A percentile compares a stretch with the other conserved stretches of the same genome.
phyloP scores from a whole-genome alignment of 306 rosid genomes.

The Prunus mume region DNA sequence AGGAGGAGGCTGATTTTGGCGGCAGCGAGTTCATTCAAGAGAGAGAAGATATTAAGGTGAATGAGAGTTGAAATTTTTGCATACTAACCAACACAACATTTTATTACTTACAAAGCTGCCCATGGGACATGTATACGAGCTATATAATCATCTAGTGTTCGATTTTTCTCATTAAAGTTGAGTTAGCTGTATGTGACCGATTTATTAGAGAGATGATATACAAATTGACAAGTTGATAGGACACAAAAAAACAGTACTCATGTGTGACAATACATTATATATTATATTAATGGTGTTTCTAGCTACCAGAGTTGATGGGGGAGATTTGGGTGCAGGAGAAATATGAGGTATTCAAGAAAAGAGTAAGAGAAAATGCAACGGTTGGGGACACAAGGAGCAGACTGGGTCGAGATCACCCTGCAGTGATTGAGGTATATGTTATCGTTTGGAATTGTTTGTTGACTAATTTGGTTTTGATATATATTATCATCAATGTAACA shows the following conservation, averaged over 20 bases:
- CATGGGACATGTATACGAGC: too few relatives aligned
- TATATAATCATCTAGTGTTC: too few relatives aligned
- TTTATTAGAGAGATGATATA: neutral
- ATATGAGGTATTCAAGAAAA: constrained; percentile 40
- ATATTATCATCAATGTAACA: neutral
- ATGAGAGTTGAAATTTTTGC: neutral
- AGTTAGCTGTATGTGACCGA: too few relatives aligned
- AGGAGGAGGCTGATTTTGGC: constrained; percentile 19
- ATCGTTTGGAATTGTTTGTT: too few relatives aligned
- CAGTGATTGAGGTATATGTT: constrained; percentile 42
- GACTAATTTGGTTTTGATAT: too few relatives aligned
- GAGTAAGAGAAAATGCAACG: constrained; percentile 15
- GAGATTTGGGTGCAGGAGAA: constrained; percentile 38
- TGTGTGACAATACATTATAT: too few relatives aligned
- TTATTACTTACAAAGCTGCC: too few relatives aligned
- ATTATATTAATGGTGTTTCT: neutral
- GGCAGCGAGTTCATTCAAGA: constrained; percentile 30
- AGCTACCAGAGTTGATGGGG: neutral
- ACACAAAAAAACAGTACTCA: too few relatives aligned
- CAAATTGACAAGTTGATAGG: neutral
- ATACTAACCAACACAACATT: neutral
- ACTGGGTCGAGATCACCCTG: constrained; percentile 37
- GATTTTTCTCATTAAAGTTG: too few relatives aligned
- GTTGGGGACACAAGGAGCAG: constrained; percentile 16
- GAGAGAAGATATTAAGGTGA: constrained; percentile 37